Evolutionary conservation across 495 filamentous ascomycete genomes (phyloP).

Genomic region (Penicillium pancosmium): DNA sequence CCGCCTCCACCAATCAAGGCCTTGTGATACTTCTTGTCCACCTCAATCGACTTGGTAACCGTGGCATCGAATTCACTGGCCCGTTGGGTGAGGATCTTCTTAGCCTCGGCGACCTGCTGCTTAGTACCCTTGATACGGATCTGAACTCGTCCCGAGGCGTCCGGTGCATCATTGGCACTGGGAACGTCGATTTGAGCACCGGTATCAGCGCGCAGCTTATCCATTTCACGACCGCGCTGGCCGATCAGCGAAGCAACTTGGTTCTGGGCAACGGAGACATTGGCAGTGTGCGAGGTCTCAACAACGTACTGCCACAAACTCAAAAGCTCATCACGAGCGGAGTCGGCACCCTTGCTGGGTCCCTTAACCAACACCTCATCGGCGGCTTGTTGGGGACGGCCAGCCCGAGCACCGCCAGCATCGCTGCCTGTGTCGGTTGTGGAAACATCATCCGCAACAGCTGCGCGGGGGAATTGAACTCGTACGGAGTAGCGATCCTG

Average conservation of each 20-base stretch:
- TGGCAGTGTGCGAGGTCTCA: slow-evolving; percentile 77
- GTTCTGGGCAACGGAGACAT: slow-evolving; percentile 81
- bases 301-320: slow-evolving; percentile 82
- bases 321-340: slow-evolving; percentile 85
- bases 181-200: slow-evolving; percentile 91
- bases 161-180: slow-evolving; percentile 59
- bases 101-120: slow-evolving; percentile 83
- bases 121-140: slow-evolving; percentile 91
- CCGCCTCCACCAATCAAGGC: slow-evolving; percentile 86
- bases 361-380: slow-evolving; percentile 93
- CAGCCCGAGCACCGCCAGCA: slow-evolving; percentile 58
- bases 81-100: slow-evolving; percentile 84
- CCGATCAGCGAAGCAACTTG: slow-evolving; percentile 91
- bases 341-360: slow-evolving; percentile 86
- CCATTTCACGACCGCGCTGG: slow-evolving; percentile 85
- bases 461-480: slow-evolving; percentile 86
- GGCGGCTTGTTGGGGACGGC: slow-evolving; percentile 69
- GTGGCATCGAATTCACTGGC: slow-evolving; percentile 83
- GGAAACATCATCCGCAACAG: slow-evolving; percentile 67
- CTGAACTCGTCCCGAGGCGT: slow-evolving; percentile 67
- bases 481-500: slow-evolving; percentile 89
- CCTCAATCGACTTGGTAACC: slow-evolving; percentile 76
- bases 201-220: slow-evolving; percentile 78
- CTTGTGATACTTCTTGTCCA: slow-evolving; percentile 91
- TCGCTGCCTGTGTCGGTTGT: slow-evolving; percentile 72